Evolutionary conservation across 306 rosid genomes (phyloP), one percentile per base, ranked within the genome.

Genomic region (Comarum palustre): DNA sequence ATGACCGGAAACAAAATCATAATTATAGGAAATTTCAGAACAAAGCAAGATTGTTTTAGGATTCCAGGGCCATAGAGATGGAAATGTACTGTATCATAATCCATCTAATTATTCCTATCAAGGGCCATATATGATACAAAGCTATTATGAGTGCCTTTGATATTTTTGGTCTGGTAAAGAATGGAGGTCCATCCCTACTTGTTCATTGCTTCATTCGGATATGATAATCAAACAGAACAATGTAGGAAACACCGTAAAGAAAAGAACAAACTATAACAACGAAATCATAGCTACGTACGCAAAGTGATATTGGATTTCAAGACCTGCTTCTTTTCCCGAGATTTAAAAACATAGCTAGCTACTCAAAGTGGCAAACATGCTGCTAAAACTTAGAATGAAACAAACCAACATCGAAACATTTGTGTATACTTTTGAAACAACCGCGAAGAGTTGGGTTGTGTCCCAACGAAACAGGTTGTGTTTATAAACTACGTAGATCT

Each of bases 341-440:
- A 41, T 60, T 31, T 29, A 22, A 60, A 60, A 60, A 31, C 12
- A 60, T 60, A 60, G 41, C 5, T 15, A 31, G 39, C 22, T 1
- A 17, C 25, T 24, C 67, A 19, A 34, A 62, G 45, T 62, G 45
- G 67, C 67, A 34, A 62, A 32, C 67, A 62, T 32, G 67, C 15
- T 34, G 45, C 67, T 7, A 34, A 19, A 9, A 32, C 39, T 4
- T 34, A 17, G 1, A 15, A 8, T 8, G 38, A 62, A 34, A 45
- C 67, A 62, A 34, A 62, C 45, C 67, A 62, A 34, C 67, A 62
- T 62, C 22, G 67, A 9, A 34, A 62, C 67, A 62, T 62, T 62
- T 34, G 15, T 62, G 67, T 62, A 62, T 3, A 34, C 67, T 34
- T 34, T 62, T 34, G 67, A 34, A 62, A 62, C 67, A 62, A 34